These are phyloP conservation scores for Candida labiduridarum DNA, from an alignment of 1,139 yeast genomes.

Conservation along the genomic window DNA sequence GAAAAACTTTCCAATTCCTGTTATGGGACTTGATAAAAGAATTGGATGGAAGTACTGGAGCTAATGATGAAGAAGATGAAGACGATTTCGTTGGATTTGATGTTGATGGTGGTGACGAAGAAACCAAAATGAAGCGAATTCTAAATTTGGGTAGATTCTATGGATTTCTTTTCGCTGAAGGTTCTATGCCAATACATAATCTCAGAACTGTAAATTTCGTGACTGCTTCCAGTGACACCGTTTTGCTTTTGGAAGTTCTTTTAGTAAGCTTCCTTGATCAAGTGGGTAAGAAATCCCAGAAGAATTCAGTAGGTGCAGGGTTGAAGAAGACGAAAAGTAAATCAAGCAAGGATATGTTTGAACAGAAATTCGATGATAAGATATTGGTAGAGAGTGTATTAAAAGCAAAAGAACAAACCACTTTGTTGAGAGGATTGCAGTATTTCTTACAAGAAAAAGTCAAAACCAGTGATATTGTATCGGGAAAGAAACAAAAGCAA, in stretches of 20 bases:
- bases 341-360: constrained; percentile 28
- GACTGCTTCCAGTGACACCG: constrained; percentile 66
- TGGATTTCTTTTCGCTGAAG: constrained; percentile 74
- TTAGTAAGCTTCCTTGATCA: constrained; percentile 68
- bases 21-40: constrained; percentile 88
- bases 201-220: constrained; percentile 76
- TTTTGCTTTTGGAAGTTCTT: constrained; percentile 71
- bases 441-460: constrained; percentile 64
- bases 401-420: constrained; percentile 64
- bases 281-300: constrained; percentile 66
- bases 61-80: constrained; percentile 42
- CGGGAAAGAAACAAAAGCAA: constrained; percentile 58
- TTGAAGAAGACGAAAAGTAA: constrained; percentile 29
- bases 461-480: constrained; percentile 51
- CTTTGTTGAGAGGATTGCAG: constrained; percentile 70
- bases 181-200: constrained; percentile 69
- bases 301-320: constrained; percentile 51
- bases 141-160: constrained; percentile 79
- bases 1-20: constrained; percentile 85
- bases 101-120: constrained; percentile 40
- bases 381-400: constrained; percentile 55
- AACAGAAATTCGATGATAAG: constrained; percentile 54
- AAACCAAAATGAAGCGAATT: constrained; percentile 55
- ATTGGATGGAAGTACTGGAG: constrained; percentile 52
- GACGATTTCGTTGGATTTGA: constrained; percentile 36